Evolutionary conservation across 495 filamentous ascomycete species (phyloP).

Genomic region (Penicillium ochrochloron): DNA sequence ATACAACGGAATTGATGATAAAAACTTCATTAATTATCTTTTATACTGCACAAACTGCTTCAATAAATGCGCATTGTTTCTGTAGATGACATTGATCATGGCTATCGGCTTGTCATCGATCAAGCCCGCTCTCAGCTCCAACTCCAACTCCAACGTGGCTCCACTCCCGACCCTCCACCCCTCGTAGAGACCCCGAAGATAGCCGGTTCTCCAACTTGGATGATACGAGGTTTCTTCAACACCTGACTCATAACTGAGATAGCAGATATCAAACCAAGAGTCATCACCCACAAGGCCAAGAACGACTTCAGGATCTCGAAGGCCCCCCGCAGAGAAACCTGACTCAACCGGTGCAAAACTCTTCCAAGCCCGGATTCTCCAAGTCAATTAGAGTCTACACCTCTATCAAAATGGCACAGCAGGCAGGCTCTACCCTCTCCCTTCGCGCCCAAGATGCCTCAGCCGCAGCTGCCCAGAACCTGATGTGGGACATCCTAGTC

Average conservation of each 20-base stretch:
- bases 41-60: not conserved
- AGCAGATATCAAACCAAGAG: not conserved
- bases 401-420: slow-evolving; percentile 15
- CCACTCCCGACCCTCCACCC: not conserved
- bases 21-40: not conserved
- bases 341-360: not conserved
- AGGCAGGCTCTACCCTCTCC: slow-evolving; percentile 16
- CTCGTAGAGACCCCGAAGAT: not conserved
- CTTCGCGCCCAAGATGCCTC: slow-evolving; percentile 27
- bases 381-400: not conserved
- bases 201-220: not conserved
- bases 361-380: not conserved
- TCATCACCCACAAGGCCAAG: not conserved
- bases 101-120: not conserved
- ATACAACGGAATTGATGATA: not conserved
- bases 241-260: not conserved
- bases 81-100: not conserved
- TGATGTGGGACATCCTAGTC: slow-evolving; percentile 35
- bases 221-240: not conserved
- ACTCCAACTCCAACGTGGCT: no score
- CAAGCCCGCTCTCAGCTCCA: no score
- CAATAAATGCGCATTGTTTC: no score
- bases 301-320: not conserved
- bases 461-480: slow-evolving; percentile 15
- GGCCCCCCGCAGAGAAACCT: not conserved